phyloP scores from a whole-genome alignment of 169 alveolate genomes.

The Cryptosporidium ubiquitum region DNA sequence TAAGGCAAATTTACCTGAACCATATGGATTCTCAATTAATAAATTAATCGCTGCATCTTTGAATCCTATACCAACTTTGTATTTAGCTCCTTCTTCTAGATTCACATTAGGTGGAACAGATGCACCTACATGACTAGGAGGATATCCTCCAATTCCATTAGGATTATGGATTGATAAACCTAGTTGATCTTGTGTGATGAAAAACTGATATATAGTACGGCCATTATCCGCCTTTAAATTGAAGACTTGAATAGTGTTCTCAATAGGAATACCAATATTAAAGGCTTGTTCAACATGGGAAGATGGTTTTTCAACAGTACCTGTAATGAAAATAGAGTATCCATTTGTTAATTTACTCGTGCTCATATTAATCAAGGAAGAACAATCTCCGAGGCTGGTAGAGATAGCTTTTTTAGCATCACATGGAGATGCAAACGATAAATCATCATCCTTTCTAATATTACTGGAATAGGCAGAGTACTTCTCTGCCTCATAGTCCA shows the following conservation, averaged over 20 bases:
- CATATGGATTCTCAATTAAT: constrained; percentile 50
- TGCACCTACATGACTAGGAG: constrained; percentile 42
- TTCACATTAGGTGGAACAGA: constrained; percentile 18
- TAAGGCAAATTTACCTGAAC: constrained; percentile 7
- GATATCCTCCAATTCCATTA: background rate
- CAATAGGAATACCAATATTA: constrained; percentile 34
- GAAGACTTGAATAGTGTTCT: constrained; percentile 30
- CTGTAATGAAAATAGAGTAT: constrained; percentile 31
- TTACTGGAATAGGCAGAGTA: background rate
- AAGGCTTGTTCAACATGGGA: constrained; percentile 23
- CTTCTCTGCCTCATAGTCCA: background rate
- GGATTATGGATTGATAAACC: constrained; percentile 36
- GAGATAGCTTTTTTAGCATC: background rate
- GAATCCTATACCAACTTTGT: constrained; percentile 29
- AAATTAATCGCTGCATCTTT: background rate
- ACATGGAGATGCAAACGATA: constrained; percentile 37
- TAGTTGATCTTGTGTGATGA: constrained; percentile 28
- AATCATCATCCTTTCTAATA: constrained; percentile 1
- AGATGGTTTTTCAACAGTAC: constrained; percentile 36
- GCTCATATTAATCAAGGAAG: constrained; percentile 12
- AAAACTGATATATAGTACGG: constrained; percentile 30
- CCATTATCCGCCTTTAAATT: constrained; percentile 28
- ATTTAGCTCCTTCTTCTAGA: constrained; percentile 39
- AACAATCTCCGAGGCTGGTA: background rate
- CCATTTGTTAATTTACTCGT: constrained; percentile 8